Evolutionary conservation across 345 rosid genomes (phyloP).

Genomic region (Boechera divaricarpa): DNA sequence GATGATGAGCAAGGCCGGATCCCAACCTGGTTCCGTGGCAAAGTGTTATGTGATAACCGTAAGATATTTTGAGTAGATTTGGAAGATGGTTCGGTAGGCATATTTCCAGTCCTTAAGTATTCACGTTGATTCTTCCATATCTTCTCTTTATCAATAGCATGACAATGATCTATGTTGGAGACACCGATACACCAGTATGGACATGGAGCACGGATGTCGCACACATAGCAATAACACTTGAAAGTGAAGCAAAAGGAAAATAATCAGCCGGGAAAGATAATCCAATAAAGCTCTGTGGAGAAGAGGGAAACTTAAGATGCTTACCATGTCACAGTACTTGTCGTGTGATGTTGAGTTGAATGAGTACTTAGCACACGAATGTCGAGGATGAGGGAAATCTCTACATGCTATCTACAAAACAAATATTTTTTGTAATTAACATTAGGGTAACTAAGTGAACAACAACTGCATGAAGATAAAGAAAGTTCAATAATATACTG

Average conservation of each 20-base stretch:
- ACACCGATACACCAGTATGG: constrained; percentile 59
- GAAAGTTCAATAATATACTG: not conserved
- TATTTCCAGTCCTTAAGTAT: constrained; percentile 46
- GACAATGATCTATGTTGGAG: constrained; percentile 64
- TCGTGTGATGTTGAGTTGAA: constrained; percentile 67
- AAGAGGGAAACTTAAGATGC: not conserved
- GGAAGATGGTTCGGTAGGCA: constrained; percentile 40
- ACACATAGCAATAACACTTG: constrained; percentile 92
- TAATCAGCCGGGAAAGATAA: not conserved
- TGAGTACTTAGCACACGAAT: constrained; percentile 67
- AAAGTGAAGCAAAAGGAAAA: not conserved
- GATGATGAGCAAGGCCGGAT: constrained; percentile 60
- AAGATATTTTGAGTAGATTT: constrained; percentile 30
- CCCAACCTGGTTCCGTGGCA: constrained; percentile 35
- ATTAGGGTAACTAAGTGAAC: constrained; percentile 13
- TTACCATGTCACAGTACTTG: constrained; percentile 70
- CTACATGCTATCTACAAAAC: constrained; percentile 82
- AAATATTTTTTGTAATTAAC: not conserved
- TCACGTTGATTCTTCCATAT: constrained; percentile 68
- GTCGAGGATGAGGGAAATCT: constrained; percentile 89
- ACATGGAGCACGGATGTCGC: constrained; percentile 86
- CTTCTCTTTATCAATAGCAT: constrained; percentile 74
- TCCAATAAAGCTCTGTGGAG: not conserved
- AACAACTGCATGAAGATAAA: constrained; percentile 25
- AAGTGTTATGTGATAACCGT: constrained; percentile 26